Conservation (phyloP, 2,329 filamentous ascomycete genomes). For the Elsinoe perseae region DNA sequence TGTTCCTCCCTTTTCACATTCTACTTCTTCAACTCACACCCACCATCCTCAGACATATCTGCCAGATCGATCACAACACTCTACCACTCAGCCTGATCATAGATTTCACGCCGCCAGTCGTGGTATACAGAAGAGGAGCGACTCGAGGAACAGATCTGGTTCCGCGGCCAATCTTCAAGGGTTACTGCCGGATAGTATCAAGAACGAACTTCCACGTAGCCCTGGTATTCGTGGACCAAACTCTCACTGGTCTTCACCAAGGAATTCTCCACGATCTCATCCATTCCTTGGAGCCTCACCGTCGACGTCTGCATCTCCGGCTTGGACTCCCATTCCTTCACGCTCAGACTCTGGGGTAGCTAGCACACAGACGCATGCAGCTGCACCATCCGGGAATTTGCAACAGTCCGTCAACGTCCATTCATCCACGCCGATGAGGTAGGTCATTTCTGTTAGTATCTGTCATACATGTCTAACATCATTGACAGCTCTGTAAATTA, state of each 20-base stretch:
- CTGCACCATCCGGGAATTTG: neutral
- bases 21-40: constrained; percentile 14
- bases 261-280: constrained; percentile 8
- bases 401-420: neutral
- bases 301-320: neutral
- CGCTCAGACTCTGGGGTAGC: constrained; percentile 11
- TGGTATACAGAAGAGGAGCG: neutral
- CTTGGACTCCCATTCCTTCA: constrained; percentile 14
- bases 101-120: neutral
- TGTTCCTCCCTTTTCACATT: constrained; percentile 15
- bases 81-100: neutral
- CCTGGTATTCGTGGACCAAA: constrained; percentile 2
- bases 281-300: neutral
- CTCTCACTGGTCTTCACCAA: constrained; percentile 8
- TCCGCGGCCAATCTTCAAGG: neutral
- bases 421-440: constrained; percentile 7
- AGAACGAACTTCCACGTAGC: constrained; percentile 3
- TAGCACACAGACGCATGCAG: neutral
- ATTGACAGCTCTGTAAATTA: constrained; percentile 11
- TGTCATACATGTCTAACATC: neutral
- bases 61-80: neutral
- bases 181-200: neutral
- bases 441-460: neutral
- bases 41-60: constrained; percentile 4
- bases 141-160: neutral